Evolutionary conservation across 768 basidiomycete species (phyloP), one percentile per base, ranked within the genome.

Genomic region (Phlebiopsis gigantea): DNA sequence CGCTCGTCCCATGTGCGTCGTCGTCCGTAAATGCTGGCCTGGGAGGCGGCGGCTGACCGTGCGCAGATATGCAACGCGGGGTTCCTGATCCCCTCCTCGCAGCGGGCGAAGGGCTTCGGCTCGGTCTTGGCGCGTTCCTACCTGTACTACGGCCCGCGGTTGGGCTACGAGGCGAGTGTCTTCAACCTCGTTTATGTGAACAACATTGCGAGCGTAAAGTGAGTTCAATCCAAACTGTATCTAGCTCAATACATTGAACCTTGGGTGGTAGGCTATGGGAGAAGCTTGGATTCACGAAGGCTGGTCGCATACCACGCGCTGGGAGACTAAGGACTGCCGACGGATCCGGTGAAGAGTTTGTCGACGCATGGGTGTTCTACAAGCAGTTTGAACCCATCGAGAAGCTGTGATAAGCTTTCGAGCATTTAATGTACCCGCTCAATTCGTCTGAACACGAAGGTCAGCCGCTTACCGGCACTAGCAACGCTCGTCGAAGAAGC

Each of bases 181-280:
- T 96, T 97, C 77, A 96, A 97, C 68, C 79, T 97, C 43, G 93
- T 97, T 34, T 96, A 89, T 69, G 82, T 84, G 24, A 91, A 87
- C 68, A 97, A 96, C 72, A 64, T 72, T 44, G 91, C 92, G 17
- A 88, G 87, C 42, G 55, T 61, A 21, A 28, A 46, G 46, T 49
- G 19, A 28, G 58, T 17, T 43, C 15, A n/a, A 25, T 41, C 29
- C 21, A 17, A 7, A 19, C 29, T 15, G 14, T 46, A 26, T 8
- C n/a, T 41, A 34, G 30, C 21, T 7, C 21, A 4, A 1, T 10
- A 69, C 24, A n/a, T 46, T 28, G n/a, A 46, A 17, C 12, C 22
- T 30, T n/a, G 46, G 34, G 28, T 10, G 25, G 44, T 61, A 83
- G 87, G 63, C 76, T 97, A 26, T 98, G 93, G 94, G 94, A 97